Base-by-base conservation (phyloP, 1,139 yeast genomes). In the Hansenula sp. region DNA sequence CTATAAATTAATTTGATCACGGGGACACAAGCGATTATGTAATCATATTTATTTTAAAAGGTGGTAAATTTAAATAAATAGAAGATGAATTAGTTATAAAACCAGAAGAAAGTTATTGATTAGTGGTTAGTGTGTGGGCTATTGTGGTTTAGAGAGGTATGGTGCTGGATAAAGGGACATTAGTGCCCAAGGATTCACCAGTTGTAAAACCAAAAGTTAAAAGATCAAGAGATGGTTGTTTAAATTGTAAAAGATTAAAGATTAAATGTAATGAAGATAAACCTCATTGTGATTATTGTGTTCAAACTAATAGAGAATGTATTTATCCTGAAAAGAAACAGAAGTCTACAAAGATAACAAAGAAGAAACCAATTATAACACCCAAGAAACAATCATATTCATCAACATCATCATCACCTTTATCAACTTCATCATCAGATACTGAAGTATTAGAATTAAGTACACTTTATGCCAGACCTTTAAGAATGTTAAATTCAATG, bases 211-310 rank as follows among this genome's bases (percentile, higher is more conserved):
- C 5, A 9, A 31, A 10, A 28, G 9, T 10, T 56, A 59, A 33
- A 11, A 53, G 70, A 40, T 63, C 68, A 25, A 53, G 70, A 37
- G 59, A 51, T 29, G 86, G 86, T 1, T 85, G 95, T 55, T 81
- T 77, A 46, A 66, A 70, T 37, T 85, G 95, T 57, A 79, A 84
- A 52, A 65, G 70, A 46, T 64, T 77, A 40, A 84, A 84, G 59
- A 75, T 80, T 39, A 82, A 82, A 53, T 86, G 95, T 56, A 82
- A 81, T 51, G 94, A 86, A 46, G 53, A 42, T 17, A 75, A 77
- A 46, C 94, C 95, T 0, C 44, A 54, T 1, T 85, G 95, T 53
- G 61, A 73, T 3, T 71, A 77, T 49, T 85, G 95, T 53, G 34
- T 60, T 3, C 75, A 73, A 39, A 62, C 71, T 2, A 30, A 19